These are phyloP conservation scores for Solanum gracilifrons DNA, from an alignment of 257 asterid species.

Conservation along the genomic window DNA sequence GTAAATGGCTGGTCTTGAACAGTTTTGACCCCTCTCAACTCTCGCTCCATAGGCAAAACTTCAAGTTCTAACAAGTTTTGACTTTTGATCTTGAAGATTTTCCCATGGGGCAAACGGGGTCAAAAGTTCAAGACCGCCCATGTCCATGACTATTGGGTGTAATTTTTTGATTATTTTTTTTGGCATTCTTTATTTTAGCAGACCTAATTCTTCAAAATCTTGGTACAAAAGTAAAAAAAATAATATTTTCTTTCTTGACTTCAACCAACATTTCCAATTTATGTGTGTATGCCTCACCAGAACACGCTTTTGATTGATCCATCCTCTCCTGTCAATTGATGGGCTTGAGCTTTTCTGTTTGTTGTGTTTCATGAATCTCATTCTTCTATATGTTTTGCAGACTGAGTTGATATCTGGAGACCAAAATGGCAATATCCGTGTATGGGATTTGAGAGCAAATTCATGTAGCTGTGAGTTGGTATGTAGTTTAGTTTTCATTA, in stretches of 20 bases:
- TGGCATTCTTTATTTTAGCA: not conserved
- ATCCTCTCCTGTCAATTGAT: not conserved
- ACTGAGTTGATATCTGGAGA: constrained; percentile 97
- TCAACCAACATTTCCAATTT: not conserved
- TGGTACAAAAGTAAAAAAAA: not conserved
- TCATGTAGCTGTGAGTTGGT: constrained; percentile 99
- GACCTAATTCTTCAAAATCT: not conserved
- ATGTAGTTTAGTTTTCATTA: constrained; percentile 2
- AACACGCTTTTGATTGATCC: not conserved
- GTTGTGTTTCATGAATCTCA: not conserved
- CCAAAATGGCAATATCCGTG: constrained; percentile 97
- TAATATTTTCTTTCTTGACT: not conserved
- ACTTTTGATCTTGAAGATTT: not conserved
- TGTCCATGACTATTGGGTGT: not conserved
- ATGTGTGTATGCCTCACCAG: not conserved
- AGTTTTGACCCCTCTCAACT: not conserved
- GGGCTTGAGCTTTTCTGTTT: not conserved
- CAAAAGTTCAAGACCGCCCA: not conserved
- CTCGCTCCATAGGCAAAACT: not conserved
- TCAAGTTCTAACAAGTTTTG: not conserved
- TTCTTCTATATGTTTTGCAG: constrained; percentile 24
- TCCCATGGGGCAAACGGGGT: not conserved
- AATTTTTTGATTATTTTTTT: not conserved
- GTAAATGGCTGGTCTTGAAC: not conserved
- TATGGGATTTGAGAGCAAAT: constrained; percentile 97